A percentile compares a stretch with the other conserved stretches of the same genome.
Conservation (phyloP, 2,329 filamentous ascomycete genomes). For the Xylaria sp. region DNA sequence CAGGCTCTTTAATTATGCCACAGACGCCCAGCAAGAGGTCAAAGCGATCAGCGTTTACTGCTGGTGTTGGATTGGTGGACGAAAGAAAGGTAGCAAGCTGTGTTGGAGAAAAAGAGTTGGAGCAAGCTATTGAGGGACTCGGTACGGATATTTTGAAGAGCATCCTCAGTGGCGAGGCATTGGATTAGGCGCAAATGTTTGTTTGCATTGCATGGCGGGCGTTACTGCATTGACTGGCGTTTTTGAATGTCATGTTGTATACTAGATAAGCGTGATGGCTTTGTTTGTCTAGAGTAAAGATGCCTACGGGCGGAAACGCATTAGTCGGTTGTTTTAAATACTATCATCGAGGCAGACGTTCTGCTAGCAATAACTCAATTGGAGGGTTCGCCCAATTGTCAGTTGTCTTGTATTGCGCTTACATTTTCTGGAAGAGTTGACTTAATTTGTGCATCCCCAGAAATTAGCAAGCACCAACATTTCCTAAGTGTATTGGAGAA, state of each 20-base stretch:
- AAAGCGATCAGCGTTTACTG: slow-evolving; percentile 63
- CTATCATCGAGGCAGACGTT: neutral
- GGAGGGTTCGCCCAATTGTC: too few species aligned
- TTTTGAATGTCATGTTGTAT: slow-evolving; percentile 18
- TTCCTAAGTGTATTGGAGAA: neutral
- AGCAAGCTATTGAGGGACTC: slow-evolving; percentile 72
- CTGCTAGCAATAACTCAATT: too few species aligned
- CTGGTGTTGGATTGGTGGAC: slow-evolving; percentile 66
- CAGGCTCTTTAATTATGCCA: slow-evolving; percentile 70
- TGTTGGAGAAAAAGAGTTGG: slow-evolving; percentile 82
- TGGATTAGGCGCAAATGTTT: slow-evolving; percentile 57
- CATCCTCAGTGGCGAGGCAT: slow-evolving; percentile 70
- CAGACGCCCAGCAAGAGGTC: slow-evolving; percentile 79
- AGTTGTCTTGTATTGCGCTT: too few species aligned
- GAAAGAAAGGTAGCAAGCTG: slow-evolving; percentile 83
- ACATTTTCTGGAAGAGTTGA: too few species aligned
- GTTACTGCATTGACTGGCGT: slow-evolving; percentile 33
- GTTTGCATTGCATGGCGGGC: slow-evolving; percentile 23
- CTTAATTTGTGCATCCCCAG: too few species aligned
- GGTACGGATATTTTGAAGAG: slow-evolving; percentile 70
- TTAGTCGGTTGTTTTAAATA: slow-evolving; percentile 3
- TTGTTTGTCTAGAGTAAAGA: neutral
- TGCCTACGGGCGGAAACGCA: neutral
- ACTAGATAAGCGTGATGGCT: neutral
- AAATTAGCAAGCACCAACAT: neutral